Conservation (phyloP, 2,329 filamentous ascomycete genomes). For the Beauveria caledonica region DNA sequence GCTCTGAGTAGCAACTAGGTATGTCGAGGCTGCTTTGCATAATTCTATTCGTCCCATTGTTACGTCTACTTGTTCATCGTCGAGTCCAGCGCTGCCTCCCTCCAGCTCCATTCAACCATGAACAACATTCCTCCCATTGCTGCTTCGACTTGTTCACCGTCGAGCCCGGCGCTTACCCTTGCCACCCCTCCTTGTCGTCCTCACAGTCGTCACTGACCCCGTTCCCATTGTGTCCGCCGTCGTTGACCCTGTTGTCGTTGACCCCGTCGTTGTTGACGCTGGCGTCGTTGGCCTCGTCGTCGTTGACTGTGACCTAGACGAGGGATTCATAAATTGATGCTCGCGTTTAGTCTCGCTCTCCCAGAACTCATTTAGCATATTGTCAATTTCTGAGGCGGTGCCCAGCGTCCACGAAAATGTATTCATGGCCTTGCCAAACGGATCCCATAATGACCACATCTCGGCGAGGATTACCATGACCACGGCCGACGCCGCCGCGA, state of each 20-base stretch:
- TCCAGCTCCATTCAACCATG: no score
- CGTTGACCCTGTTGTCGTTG: not conserved
- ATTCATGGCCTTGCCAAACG: conserved; percentile 17
- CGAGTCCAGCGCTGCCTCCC: no score
- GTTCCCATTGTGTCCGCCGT: no score
- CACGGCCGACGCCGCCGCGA: conserved; percentile 11
- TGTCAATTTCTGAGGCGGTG: conserved; percentile 22
- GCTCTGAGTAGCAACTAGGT: no score
- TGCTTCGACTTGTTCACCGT: no score
- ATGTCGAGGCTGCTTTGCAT: no score
- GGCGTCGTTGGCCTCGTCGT: not conserved
- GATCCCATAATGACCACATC: conserved; percentile 21
- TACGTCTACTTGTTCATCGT: no score
- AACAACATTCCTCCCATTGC: no score
- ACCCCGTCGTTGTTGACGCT: not conserved
- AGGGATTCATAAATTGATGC: not conserved
- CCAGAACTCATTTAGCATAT: conserved; percentile 21
- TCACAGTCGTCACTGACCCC: no score
- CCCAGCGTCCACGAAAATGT: conserved; percentile 20
- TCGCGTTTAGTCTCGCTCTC: conserved; percentile 14
- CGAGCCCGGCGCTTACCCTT: no score
- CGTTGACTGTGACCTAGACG: not conserved
- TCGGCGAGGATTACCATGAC: conserved; percentile 17
- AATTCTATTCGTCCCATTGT: no score
- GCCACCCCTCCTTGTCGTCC: no score